A percentile compares a stretch with the other conserved stretches of the same genome.
Conservation (phyloP, 345 rosid species). For the Corymbia maculata region DNA sequence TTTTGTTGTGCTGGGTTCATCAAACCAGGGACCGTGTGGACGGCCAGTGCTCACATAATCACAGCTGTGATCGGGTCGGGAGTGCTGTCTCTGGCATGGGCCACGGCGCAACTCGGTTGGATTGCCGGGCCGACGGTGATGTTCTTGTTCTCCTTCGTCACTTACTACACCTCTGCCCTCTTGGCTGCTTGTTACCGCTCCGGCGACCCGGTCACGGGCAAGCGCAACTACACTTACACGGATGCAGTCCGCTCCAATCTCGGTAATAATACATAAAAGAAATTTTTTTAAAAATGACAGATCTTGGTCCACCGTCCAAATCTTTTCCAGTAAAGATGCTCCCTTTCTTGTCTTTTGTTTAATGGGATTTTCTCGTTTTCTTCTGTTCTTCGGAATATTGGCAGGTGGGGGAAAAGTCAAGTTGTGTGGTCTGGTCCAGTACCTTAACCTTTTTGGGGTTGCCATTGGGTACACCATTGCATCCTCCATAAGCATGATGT, state of each 20-base stretch:
- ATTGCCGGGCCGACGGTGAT: slow-evolving; percentile 55
- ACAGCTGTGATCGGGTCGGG: slow-evolving; percentile 81
- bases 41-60: slow-evolving; percentile 68
- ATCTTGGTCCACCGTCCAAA: not conserved
- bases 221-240: slow-evolving; percentile 66
- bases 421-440: slow-evolving; percentile 40
- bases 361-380: not conserved
- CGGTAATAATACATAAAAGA: slow-evolving; percentile 14
- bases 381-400: not conserved
- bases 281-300: not conserved
- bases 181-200: slow-evolving; percentile 62
- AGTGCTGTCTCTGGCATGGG: slow-evolving; percentile 67
- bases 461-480: slow-evolving; percentile 52
- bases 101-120: slow-evolving; percentile 84
- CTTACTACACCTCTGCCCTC: slow-evolving; percentile 56
- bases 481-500: slow-evolving; percentile 36
- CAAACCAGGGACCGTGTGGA: slow-evolving; percentile 48
- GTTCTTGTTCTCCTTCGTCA: slow-evolving; percentile 61
- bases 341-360: not conserved
- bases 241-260: slow-evolving; percentile 57
- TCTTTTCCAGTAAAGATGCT: not conserved
- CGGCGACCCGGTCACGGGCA: slow-evolving; percentile 49
- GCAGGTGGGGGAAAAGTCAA: slow-evolving; percentile 26
- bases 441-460: slow-evolving; percentile 34
- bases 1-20: slow-evolving; percentile 3